phyloP scores from a whole-genome alignment of 75 land plant genomes.

The Pinus tabuliformis region DNA sequence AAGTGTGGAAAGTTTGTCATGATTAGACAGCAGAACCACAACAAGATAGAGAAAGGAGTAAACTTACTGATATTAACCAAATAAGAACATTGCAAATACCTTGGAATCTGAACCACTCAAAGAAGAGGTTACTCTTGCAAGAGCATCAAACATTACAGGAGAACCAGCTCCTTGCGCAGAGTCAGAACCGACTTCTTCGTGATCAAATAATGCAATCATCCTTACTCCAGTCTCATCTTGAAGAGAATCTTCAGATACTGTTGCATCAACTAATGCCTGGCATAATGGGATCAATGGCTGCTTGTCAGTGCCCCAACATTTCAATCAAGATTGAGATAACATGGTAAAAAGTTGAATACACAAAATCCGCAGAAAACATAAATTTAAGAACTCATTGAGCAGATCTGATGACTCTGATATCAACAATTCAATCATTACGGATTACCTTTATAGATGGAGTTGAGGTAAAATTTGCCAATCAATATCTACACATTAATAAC shows the following conservation, averaged over 20 bases:
- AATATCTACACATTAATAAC: too few species aligned
- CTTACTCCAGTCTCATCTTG: slow-evolving; percentile 79
- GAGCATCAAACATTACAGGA: slow-evolving; percentile 90
- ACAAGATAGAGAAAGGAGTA: too few species aligned
- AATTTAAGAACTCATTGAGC: neutral
- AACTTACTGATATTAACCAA: too few species aligned
- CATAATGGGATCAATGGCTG: neutral
- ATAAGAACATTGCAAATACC: slow-evolving; percentile 16
- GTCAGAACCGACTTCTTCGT: slow-evolving; percentile 97
- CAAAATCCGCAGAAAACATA: neutral
- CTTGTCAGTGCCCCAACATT: neutral
- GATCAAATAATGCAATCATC: slow-evolving; percentile 97
- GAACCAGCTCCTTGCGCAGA: slow-evolving; percentile 99
- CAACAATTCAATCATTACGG: neutral
- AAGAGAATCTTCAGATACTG: slow-evolving; percentile 62
- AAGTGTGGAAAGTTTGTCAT: too few species aligned
- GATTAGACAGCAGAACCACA: too few species aligned
- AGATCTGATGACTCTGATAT: neutral
- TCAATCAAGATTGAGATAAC: neutral
- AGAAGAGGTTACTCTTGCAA: slow-evolving; percentile 62
- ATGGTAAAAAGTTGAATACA: neutral
- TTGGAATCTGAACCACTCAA: slow-evolving; percentile 45
- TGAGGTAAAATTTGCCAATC: too few species aligned
- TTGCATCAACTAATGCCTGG: slow-evolving; percentile 90
- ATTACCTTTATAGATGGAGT: neutral